phyloP scores from a whole-genome alignment of 495 filamentous ascomycete genomes.

The Evernia prunastri region DNA sequence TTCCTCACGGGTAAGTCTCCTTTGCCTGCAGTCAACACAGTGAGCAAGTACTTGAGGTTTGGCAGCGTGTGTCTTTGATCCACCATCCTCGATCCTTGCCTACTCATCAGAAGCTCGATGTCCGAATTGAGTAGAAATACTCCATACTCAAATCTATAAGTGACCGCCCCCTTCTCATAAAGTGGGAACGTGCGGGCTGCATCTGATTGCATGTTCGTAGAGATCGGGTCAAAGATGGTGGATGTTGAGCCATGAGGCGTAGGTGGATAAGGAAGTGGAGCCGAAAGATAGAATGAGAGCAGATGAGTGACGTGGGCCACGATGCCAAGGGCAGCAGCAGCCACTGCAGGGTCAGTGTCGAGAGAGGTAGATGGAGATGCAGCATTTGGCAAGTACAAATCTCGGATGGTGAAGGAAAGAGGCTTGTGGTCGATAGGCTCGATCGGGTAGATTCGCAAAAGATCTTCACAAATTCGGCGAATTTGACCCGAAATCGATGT shows the following conservation, averaged over 20 bases:
- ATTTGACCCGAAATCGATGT: constrained; percentile 71
- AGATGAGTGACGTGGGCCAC: constrained; percentile 69
- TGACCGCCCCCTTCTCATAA: constrained; percentile 65
- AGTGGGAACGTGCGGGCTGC: constrained; percentile 69
- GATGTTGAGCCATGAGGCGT: constrained; percentile 63
- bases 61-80: constrained; percentile 88
- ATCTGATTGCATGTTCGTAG: constrained; percentile 49
- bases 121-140: constrained; percentile 93
- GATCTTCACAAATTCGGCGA: constrained; percentile 77
- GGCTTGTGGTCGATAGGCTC: constrained; percentile 54
- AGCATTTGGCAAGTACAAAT: constrained; percentile 70
- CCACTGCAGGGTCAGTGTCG: constrained; percentile 53
- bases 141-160: constrained; percentile 88
- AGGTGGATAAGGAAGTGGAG: constrained; percentile 76
- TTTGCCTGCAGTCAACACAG: constrained; percentile 70
- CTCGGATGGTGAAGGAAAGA: constrained; percentile 71
- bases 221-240: constrained; percentile 74
- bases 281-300: constrained; percentile 74
- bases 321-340: constrained; percentile 77
- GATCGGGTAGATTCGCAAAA: constrained; percentile 73
- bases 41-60: constrained; percentile 89
- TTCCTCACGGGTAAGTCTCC: constrained; percentile 74
- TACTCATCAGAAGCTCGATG: constrained; percentile 74
- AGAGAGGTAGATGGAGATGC: constrained; percentile 47
- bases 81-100: constrained; percentile 66